phyloP scores from a whole-genome alignment of 148 eudicot species.

The Nepenthes gracilis region DNA sequence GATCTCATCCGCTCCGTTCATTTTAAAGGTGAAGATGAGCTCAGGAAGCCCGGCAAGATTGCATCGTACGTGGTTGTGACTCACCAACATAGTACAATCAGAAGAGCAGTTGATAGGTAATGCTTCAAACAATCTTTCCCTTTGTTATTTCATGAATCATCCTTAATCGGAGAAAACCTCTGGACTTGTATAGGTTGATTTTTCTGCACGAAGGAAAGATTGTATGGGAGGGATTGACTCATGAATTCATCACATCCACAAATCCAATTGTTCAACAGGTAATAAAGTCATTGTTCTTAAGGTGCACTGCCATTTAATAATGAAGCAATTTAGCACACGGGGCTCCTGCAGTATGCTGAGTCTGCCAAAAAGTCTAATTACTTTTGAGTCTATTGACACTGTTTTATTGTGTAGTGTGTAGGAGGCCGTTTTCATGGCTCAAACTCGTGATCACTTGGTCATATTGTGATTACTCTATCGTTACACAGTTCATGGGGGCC shows the following conservation, averaged over 20 bases:
- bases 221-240: slow-evolving; percentile 91
- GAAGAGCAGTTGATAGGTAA: slow-evolving; percentile 92
- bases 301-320: too few species aligned
- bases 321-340: too few species aligned
- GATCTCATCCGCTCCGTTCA: slow-evolving; percentile 96
- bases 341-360: too few species aligned
- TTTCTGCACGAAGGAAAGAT: slow-evolving; percentile 79
- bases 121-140: not conserved
- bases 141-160: not conserved
- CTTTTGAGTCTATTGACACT: not conserved
- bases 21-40: slow-evolving; percentile 61
- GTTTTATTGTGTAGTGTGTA: too few species aligned
- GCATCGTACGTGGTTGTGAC: slow-evolving; percentile 83
- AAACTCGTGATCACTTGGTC: too few species aligned
- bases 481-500: too few species aligned
- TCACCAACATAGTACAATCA: slow-evolving; percentile 92
- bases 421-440: too few species aligned
- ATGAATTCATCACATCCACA: slow-evolving; percentile 69
- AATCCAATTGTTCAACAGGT: slow-evolving; percentile 93
- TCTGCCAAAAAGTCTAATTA: not conserved
- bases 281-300: slow-evolving; percentile 1
- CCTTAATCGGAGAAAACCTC: slow-evolving; percentile 7
- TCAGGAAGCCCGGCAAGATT: slow-evolving; percentile 70
- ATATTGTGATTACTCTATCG: too few species aligned
- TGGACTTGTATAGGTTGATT: slow-evolving; percentile 37